A percentile compares a stretch with the other conserved stretches of the same genome.
Conservation (phyloP, 202 grass and related monocot genomes). For the Panicum virgatum region DNA sequence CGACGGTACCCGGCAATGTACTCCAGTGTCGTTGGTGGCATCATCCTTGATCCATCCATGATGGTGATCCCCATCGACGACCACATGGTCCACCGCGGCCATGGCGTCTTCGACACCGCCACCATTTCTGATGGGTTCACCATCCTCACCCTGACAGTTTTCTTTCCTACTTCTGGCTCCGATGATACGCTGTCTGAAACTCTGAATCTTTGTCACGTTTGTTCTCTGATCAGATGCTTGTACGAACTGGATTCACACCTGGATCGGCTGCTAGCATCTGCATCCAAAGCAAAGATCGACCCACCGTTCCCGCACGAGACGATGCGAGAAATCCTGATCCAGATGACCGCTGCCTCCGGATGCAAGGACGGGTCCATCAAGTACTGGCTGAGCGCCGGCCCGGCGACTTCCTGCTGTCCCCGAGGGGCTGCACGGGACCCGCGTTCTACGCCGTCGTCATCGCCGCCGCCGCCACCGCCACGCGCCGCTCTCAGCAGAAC, state of each 20-base stretch:
- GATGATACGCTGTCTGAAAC: not conserved
- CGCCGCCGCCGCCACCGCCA: not conserved
- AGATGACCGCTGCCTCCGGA: constrained; percentile 61
- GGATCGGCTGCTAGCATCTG: constrained; percentile 61
- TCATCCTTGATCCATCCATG: constrained; percentile 62
- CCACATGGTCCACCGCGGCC: constrained; percentile 85
- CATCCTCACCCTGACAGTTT: not conserved
- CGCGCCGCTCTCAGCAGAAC: not conserved
- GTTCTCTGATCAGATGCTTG: constrained; percentile 26
- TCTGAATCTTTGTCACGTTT: not conserved
- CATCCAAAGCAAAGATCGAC: constrained; percentile 58
- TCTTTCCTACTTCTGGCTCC: not conserved
- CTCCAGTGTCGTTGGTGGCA: constrained; percentile 61
- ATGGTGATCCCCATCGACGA: constrained; percentile 78
- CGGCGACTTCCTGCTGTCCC: constrained; percentile 66
- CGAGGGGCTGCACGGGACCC: constrained; percentile 49
- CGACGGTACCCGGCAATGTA: constrained; percentile 68
- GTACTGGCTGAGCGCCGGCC: constrained; percentile 64
- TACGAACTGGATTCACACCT: constrained; percentile 69
- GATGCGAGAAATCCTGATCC: constrained; percentile 49
- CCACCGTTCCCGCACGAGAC: constrained; percentile 43
- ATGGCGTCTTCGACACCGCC: constrained; percentile 77
- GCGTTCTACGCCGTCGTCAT: constrained; percentile 71
- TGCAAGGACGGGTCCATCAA: constrained; percentile 68
- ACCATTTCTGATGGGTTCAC: constrained; percentile 53